These are phyloP conservation scores for Phallus indusiatus DNA, from an alignment of 768 basidiomycete genomes.

Conservation along the genomic window DNA sequence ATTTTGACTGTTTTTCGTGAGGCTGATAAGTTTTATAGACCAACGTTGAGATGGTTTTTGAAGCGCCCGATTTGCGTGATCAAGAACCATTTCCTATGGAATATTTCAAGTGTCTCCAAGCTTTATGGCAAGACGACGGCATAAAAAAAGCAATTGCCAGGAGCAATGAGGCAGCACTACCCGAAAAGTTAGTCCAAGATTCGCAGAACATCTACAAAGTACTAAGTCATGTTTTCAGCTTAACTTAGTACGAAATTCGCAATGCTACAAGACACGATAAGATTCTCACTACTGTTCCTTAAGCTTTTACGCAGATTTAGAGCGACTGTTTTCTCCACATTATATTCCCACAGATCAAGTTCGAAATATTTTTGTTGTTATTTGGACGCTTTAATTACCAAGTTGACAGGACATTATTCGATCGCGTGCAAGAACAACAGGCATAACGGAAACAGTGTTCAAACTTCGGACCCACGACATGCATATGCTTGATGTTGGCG, in stretches of 20 bases:
- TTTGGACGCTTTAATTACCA: background rate
- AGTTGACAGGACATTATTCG: constrained; percentile 61
- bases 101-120: constrained; percentile 57
- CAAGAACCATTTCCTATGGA: constrained; percentile 67
- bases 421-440: constrained; percentile 79
- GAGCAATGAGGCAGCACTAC: constrained; percentile 85
- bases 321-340: constrained; percentile 64
- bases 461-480: constrained; percentile 68
- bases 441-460: constrained; percentile 86
- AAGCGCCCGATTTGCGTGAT: constrained; percentile 63
- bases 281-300: background rate
- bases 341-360: constrained; percentile 69
- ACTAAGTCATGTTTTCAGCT: background rate
- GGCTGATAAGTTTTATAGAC: constrained; percentile 15
- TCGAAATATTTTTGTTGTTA: background rate
- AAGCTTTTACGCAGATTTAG: constrained; percentile 64
- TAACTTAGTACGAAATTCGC: background rate
- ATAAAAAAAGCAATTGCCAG: constrained; percentile 69
- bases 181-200: constrained; percentile 61
- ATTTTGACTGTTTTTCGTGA: background rate
- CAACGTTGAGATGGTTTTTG: constrained; percentile 54
- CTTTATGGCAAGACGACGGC: constrained; percentile 69
- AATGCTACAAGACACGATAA: background rate
- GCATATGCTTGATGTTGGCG: constrained; percentile 84
- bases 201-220: too few relatives aligned